Base-by-base conservation (phyloP, 2,329 filamentous ascomycete genomes). In the Alternaria angustiovoidea region DNA sequence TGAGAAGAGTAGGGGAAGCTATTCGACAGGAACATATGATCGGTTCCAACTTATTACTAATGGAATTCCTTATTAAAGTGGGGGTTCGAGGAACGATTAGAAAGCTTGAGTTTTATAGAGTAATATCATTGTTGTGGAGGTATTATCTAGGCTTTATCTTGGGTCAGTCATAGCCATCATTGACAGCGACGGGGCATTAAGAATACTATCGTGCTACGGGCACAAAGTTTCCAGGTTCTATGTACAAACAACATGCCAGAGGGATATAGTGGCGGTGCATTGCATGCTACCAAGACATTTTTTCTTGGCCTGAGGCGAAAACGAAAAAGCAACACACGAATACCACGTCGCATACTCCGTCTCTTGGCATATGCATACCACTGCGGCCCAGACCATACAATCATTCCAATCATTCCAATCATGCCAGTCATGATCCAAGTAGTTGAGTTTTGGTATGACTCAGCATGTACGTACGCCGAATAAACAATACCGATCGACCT, bases 1-100 rank as follows among this genome's bases (percentile, higher is more conserved):
- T 74, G 90, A 89, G 83, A 96, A 91, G 85, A 97, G 94, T 76
- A 92, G 95, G 74, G 87, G 89, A 59, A 97, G 92, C 81, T 92
- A 95, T 76, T 94, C 91, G 57, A 99, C 95, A 1, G 93, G 92
- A 67, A 91, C 94, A 48, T 99, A 99, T 78, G 96, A 99, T 81
- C 92, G 97, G 79, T 99, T 97, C 85, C 95, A 99, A 83, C 83
- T 97, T 73, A 82, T 97, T 80, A 98, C 95, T 32, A 98, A 99
- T 76, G 95, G 94, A 7, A 99, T 99, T 78, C 95, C 95, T 34
- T 98, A 96, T 76, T 97, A 85, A 41, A 26, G 8, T 22, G 12
- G 2, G 5, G 16, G 22, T 7, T 34, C 7, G 4, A 7, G 39
- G 54, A 14, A 26, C 24, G n/a, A 16, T 18, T 30, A 28, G 22